Base-by-base conservation (phyloP, 495 filamentous ascomycete species). In the Penicillium malachiteum region DNA sequence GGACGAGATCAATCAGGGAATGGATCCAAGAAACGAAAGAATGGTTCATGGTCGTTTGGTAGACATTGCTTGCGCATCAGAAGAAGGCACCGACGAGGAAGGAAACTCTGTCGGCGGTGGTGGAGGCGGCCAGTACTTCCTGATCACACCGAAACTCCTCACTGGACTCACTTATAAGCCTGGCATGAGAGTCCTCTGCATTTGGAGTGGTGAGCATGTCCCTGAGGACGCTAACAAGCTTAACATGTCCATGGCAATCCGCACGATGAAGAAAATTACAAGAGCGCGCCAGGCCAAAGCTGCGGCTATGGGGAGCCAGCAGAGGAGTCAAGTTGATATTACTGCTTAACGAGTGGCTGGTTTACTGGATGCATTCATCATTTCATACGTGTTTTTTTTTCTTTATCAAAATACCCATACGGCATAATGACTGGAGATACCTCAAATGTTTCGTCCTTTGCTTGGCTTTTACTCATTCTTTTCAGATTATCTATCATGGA, bases 1-100 rank as follows among this genome's bases (percentile, higher is more conserved):
- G 51, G 94, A 98, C 74, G 94, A 98, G 73, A 98, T 98, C 76
- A 98, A 98, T 64, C 94, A 98, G 76, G 94, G 94, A 56, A 98
- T 98, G 94, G 94, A 98, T 72, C 93, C 95, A 18, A 84, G 95
- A 42, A 98, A 98, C 72, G 94, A 98, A 75, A 85, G 94, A 41
- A 92, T 97, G 81, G 95, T 97, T 11, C 94, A 99, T 72, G 90
- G 91, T 63, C 87, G 95, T 49, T 90, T 99, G 86, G 92, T 97
- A 2, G 90, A 92, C 65, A 94, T 96, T 67, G 92, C 92, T 41
- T 96, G 92, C 60, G 78, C 66, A 10, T 59, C 67, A 13, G 31
- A 54, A 21, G 54, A 51, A 26, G 60, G 59, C 11, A 47, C 44
- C 9, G 59, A 60, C 44, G 64, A 68, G 30, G 52, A 61, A 3